Base-by-base conservation (phyloP, 2,329 filamentous ascomycete species). In the Aspergillus pseudoterreus region DNA sequence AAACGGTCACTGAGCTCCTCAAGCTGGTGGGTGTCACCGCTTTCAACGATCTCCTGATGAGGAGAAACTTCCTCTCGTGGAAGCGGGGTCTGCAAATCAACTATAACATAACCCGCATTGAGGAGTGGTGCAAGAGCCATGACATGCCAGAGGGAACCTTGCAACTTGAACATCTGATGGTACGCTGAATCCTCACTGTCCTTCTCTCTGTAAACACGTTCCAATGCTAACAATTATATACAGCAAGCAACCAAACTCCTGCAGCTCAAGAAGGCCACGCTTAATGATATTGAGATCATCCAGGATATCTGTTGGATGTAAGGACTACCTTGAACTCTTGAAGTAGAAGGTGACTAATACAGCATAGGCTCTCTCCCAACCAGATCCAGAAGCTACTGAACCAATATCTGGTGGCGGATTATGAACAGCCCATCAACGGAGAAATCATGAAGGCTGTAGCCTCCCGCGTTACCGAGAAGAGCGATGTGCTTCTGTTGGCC, bases 281-380 rank as follows among this genome's bases (percentile, higher is more conserved):
- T 99, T 69, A 99, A 97, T 71, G 94, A 99, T 67, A 99, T 99
- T 65, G 94, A 99, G 75, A 99, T 99, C 65, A 99, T 99, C 66
- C 94, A 99, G 77, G 94, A 99, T 71, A 99, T 99, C 64, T 99
- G 94, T 82, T 97, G 92, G 92, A 97, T 97, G 92, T 95, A 77
- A 84, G 89, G 82, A 19, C 24, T n/a, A 35, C 10, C 8, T 10
- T 10, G 15, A 11, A 11, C 9, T 32, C 6, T 33, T 33, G 32
- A 15, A 15, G 24, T 27, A 10, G 17, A 30, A 12, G 10, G 52
- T 59, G 47, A 60, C 47, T 22, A 49, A 46, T 43, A 19, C 24
- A 14, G 55, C 22, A 14, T 55, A 94, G 89, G 89, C 82, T 99
- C 48, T 96, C 92, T 1, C 94, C 94, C 47, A 97, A 96, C 75